Percentiles rank a stretch among this genome's conserved stretches.
Conservation (phyloP, 306 rosid genomes). For the Cyamopsis tetragonoloba region DNA sequence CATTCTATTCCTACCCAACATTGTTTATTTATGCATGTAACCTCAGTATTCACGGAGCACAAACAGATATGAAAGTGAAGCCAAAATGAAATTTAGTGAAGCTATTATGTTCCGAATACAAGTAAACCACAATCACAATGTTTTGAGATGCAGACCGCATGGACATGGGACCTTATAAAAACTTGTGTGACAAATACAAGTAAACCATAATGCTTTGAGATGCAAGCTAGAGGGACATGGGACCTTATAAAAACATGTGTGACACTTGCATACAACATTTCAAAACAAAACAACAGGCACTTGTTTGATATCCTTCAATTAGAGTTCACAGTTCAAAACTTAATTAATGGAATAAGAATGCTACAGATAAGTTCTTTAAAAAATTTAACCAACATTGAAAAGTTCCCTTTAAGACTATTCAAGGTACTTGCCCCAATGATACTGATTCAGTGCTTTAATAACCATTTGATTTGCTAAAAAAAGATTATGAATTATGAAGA, state of each 20-base stretch:
- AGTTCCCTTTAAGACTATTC: slow-evolving; percentile 4
- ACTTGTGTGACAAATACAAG: not conserved
- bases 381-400: not conserved
- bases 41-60: not conserved
- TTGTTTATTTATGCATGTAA: not conserved
- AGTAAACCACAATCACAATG: not conserved
- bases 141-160: not conserved
- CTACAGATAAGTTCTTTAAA: not conserved
- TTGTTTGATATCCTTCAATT: slow-evolving; percentile 11
- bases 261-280: not conserved
- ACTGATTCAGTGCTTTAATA: not conserved
- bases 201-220: not conserved
- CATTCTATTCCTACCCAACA: not conserved
- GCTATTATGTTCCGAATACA: not conserved
- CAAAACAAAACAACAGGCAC: not conserved
- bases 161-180: not conserved
- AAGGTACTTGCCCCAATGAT: not conserved
- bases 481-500: slow-evolving; percentile 15
- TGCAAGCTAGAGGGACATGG: not conserved
- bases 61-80: not conserved
- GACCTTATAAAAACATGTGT: slow-evolving; percentile 3
- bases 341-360: not conserved
- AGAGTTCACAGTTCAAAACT: not conserved
- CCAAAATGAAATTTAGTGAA: not conserved
- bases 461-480: not conserved